Base-by-base conservation (phyloP, 2,329 filamentous ascomycete species). In the Dactylellina cionopaga region DNA sequence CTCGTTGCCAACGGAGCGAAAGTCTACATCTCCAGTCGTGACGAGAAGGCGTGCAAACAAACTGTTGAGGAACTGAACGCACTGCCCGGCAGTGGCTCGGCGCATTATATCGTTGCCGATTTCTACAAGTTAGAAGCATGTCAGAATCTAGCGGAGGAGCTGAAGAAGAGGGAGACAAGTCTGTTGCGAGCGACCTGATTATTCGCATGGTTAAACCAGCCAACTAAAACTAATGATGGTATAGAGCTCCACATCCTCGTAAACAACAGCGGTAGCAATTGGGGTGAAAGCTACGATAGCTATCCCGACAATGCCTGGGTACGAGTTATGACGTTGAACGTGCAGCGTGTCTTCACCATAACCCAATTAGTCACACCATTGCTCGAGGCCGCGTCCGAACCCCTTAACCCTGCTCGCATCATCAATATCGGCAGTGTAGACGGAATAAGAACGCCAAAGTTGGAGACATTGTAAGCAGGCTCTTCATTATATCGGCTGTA, bases 21-120 rank as follows among this genome's bases (percentile, higher is more conserved):
- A 74, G 89, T 91, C 4, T 91, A 90, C 82, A 88, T 92, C 74
- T 87, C 87, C 4, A 89, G 87, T 4, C 84, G 87, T 22, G 88
- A 89, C 29, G 87, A 86, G 13, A 87, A 86, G 43, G 81, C 83
- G 24, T 88, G 87, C 80, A 82, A 83, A 77, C 82, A 89, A 49
- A 86, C 88, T 15, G 85, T 81, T 29, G 85, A 86, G 1, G 86
- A 86, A 46, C 79, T 88, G 63, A 86, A 85, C 74, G 80, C 82
- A 74, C 82, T 86, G 22, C 69, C 75, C 77, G 80, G 83, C 33
- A 79, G 82, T 62, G 87, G 87, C 63, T 82, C 80, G 6, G 88
- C 90, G 44, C 81, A 89, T 68, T 82, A 84, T 17, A 84, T 91
- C 22, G 82, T 82, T 1, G 87, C 85, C 31, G 88, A 91, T 76